Evolutionary conservation across 1,284 basidiomycete genomes (phyloP), one percentile per base, ranked within the genome.

Genomic region (Cryptococcus hybrid): DNA sequence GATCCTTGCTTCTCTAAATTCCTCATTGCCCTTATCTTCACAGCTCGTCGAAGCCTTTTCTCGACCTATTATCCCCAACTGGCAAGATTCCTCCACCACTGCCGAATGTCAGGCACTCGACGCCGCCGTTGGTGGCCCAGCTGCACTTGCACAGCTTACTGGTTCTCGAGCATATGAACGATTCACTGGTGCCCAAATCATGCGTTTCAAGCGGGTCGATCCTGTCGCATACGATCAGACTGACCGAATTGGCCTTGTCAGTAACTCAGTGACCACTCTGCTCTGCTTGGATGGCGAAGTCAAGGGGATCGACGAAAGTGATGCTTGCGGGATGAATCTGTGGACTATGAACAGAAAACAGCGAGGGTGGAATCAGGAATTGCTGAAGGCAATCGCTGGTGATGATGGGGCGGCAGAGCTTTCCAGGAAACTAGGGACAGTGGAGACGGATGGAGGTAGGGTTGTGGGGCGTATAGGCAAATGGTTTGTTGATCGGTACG

Each of bases 321-420:
- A 94, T 74, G 91, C 90, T 2, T 92, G 89, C 69, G 92, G 92
- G 0, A 94, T 92, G 91, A 94, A 93, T 73, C 78, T 94, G 47
- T 80, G 78, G 72, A 73, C 79, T 62, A 88, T 88, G 86, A 80
- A 89, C 62, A 82, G 87, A 36, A 72, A 85, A 43, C 82, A 84
- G 11, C 84, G 85, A 76, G 85, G 84, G 71, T 90, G 87, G 88
- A 82, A 86, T 62, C 80, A 85, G 60, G 64, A 77, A 48, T 75
- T 89, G 48, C 80, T 88, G 34, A 79, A 85, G 13, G 81, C 82
- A 30, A 61, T 73, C 18, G 63, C 62, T 9, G 69, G 68, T 5
- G 58, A 57, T 1, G 86, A 84, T 62, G 86, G 85, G 38, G 87
- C 86, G 0, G 77, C 83, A 7, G 84, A 85, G 56, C 79, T 94